Conservation (phyloP, 495 filamentous ascomycete species). For the Trichoderma orchidacearum region DNA sequence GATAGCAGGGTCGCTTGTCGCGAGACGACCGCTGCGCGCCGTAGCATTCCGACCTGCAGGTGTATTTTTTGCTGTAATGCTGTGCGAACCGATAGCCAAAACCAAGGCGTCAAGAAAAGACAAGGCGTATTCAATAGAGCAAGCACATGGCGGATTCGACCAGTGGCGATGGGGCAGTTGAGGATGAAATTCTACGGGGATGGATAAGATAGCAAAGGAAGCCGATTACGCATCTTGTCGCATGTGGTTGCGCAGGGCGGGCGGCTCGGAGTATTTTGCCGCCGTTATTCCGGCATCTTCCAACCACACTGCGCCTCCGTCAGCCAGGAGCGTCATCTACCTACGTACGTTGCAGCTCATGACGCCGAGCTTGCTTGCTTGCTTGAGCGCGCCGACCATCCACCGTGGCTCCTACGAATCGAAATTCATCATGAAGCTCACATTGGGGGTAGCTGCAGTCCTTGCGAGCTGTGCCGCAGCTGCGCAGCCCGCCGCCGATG, state of each 20-base stretch:
- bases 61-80: background rate
- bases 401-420: background rate
- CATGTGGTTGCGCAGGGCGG: background rate
- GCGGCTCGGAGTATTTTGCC: background rate
- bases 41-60: background rate
- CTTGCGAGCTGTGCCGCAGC: conserved; percentile 1
- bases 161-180: no score
- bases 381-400: background rate
- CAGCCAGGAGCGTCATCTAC: background rate
- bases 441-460: conserved; percentile 1
- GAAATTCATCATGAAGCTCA: conserved; percentile 3
- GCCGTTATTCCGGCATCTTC: background rate
- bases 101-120: no score
- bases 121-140: background rate
- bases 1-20: background rate
- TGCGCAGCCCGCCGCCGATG: background rate
- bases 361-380: background rate
- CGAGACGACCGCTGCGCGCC: background rate
- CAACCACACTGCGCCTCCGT: background rate
- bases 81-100: background rate
- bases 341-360: background rate
- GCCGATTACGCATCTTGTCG: background rate
- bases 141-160: background rate
- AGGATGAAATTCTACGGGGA: no score
- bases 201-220: background rate